Percentiles rank a stretch among this genome's conserved stretches.
phyloP scores from a whole-genome alignment of 2,329 filamentous ascomycete genomes.

The Trichoderma gracile region DNA sequence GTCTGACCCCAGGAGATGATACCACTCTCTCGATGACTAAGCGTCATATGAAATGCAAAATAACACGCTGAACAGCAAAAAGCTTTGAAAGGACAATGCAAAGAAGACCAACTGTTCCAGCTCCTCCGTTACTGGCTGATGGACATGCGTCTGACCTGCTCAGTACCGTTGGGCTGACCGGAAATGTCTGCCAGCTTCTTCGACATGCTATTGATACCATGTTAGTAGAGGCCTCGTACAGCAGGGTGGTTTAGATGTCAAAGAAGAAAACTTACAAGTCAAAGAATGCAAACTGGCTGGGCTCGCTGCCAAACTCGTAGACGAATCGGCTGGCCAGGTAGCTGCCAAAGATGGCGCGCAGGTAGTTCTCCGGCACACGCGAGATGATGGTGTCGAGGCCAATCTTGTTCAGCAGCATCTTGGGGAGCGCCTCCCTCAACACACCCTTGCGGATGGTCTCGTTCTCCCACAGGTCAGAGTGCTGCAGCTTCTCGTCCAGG shows the following conservation, averaged over 20 bases:
- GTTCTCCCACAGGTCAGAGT: slow-evolving; percentile 88
- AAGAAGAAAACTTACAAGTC: slow-evolving; percentile 80
- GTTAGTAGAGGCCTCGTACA: slow-evolving; percentile 4
- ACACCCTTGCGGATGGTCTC: slow-evolving; percentile 74
- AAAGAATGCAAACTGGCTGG: slow-evolving; percentile 97
- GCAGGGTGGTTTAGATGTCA: background rate
- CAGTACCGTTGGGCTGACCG: slow-evolving; percentile 31
- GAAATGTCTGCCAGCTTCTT: slow-evolving; percentile 58
- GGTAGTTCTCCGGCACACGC: slow-evolving; percentile 87
- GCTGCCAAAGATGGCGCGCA: slow-evolving; percentile 93
- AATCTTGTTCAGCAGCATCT: slow-evolving; percentile 82
- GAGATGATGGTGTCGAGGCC: slow-evolving; percentile 84
- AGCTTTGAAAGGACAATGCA: background rate
- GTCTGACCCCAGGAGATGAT: slow-evolving; percentile 5
- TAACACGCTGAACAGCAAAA: slow-evolving; percentile 21
- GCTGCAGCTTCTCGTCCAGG: slow-evolving; percentile 93
- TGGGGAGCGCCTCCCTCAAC: slow-evolving; percentile 80
- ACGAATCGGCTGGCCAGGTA: slow-evolving; percentile 95
- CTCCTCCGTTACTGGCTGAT: slow-evolving; percentile 27
- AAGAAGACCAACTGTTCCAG: background rate
- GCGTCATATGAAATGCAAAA: slow-evolving; percentile 11
- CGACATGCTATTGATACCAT: slow-evolving; percentile 56
- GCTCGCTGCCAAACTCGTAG: slow-evolving; percentile 89
- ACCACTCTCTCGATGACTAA: slow-evolving; percentile 3
- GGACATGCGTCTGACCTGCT: slow-evolving; percentile 35